These are phyloP conservation scores for Bacidia gigantensis DNA, from an alignment of 495 filamentous ascomycete genomes.

Conservation along the genomic window DNA sequence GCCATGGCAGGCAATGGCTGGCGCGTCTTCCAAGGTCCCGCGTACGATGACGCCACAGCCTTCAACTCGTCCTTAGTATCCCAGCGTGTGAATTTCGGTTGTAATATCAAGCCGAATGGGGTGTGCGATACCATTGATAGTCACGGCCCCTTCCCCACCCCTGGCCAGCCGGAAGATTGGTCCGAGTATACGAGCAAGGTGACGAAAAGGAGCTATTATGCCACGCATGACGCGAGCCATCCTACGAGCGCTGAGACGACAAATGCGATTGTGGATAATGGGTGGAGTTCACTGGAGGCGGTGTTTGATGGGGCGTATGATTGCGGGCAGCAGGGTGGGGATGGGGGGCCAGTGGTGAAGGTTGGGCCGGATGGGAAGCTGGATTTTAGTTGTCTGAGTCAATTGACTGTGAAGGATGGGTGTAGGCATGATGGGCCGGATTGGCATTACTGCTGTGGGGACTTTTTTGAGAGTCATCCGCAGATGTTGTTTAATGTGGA, in stretches of 20 bases:
- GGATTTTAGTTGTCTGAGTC: neutral
- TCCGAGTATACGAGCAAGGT: neutral
- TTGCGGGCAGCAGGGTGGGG: neutral
- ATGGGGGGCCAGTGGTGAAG: neutral
- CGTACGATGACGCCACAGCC: neutral
- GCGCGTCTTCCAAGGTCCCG: constrained; percentile 1
- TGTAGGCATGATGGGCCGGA: neutral
- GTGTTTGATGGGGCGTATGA: constrained; percentile 3
- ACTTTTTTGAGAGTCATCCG: neutral
- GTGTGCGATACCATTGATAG: constrained; percentile 1
- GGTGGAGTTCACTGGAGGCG: neutral
- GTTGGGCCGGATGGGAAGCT: neutral
- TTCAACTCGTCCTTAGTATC: neutral
- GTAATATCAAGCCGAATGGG: neutral
- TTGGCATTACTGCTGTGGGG: neutral
- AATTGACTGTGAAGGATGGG: neutral
- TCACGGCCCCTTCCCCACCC: neutral
- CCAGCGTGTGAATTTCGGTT: neutral
- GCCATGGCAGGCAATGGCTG: constrained; percentile 6
- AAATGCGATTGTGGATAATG: neutral
- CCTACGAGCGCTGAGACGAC: neutral
- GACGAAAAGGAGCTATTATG: neutral
- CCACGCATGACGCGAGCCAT: neutral
- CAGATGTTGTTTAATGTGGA: neutral
- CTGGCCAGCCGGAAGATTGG: constrained; percentile 5